A percentile compares a stretch with the other conserved stretches of the same genome.
Conservation (phyloP, 208 protist species). For the Crithidia fasciculata region DNA sequence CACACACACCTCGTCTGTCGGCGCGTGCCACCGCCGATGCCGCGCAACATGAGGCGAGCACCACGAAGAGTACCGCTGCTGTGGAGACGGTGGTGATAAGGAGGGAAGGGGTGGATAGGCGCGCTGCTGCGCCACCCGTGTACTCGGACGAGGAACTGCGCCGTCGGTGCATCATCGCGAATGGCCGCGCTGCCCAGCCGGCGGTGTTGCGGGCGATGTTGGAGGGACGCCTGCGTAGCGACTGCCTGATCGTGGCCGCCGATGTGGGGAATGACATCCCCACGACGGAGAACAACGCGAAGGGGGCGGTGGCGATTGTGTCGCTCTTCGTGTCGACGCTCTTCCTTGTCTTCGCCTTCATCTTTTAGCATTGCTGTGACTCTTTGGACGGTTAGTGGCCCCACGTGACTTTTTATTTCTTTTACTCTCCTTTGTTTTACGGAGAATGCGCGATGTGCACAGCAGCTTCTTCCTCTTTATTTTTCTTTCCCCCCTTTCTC, state of each 20-base stretch:
- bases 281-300: constrained; percentile 13
- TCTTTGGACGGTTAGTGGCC: too few species aligned
- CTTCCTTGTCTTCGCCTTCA: constrained; percentile 7
- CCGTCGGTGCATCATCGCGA: constrained; percentile 21
- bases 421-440: background rate
- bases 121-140: background rate
- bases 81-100: too few species aligned
- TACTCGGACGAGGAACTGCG: constrained; percentile 19
- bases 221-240: constrained; percentile 20
- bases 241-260: constrained; percentile 26
- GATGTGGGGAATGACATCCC: constrained; percentile 34
- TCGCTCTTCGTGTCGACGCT: constrained; percentile 15
- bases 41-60: too few species aligned
- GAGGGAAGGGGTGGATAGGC: too few species aligned
- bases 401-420: background rate
- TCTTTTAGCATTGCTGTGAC: background rate
- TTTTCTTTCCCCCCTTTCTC: background rate
- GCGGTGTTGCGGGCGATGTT: constrained; percentile 19
- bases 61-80: too few species aligned
- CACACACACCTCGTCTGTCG: background rate
- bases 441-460: background rate
- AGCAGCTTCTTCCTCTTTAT: background rate
- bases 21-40: background rate
- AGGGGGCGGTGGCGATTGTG: constrained; percentile 8
- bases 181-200: constrained; percentile 10